A percentile compares a stretch with the other conserved stretches of the same genome.
These are phyloP conservation scores for Tulasnella sp. DNA, from an alignment of 768 basidiomycete genomes.

Conservation along the genomic window DNA sequence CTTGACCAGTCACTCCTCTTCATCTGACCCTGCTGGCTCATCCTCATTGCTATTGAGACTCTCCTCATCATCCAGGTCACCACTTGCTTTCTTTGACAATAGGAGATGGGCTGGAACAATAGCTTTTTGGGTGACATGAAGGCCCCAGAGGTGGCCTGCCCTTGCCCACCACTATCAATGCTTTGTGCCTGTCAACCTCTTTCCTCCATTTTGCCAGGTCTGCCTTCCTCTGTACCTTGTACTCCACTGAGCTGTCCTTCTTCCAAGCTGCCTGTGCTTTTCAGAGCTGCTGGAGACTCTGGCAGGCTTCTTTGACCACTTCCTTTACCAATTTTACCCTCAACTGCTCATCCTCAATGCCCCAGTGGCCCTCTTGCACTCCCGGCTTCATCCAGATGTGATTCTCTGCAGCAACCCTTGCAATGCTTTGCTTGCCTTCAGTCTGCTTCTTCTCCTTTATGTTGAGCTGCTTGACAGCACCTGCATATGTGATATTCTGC, in stretches of 20 bases:
- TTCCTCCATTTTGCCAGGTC: background rate
- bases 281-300: no score
- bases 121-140: no score
- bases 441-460: background rate
- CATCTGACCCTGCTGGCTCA: no score
- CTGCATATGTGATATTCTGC: background rate
- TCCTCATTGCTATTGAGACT: no score
- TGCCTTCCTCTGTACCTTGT: background rate
- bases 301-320: no score
- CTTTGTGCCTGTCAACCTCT: background rate
- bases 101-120: no score
- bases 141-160: background rate
- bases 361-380: background rate
- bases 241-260: background rate
- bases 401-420: background rate
- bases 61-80: no score
- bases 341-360: background rate
- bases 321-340: no score
- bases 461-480: background rate
- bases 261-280: no score
- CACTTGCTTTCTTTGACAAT: no score
- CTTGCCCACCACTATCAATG: background rate
- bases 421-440: background rate
- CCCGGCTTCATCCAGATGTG: background rate
- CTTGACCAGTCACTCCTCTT: no score